These are phyloP conservation scores for Annona squamosa DNA, from an alignment of 164 flowering plant species.

Conservation along the genomic window DNA sequence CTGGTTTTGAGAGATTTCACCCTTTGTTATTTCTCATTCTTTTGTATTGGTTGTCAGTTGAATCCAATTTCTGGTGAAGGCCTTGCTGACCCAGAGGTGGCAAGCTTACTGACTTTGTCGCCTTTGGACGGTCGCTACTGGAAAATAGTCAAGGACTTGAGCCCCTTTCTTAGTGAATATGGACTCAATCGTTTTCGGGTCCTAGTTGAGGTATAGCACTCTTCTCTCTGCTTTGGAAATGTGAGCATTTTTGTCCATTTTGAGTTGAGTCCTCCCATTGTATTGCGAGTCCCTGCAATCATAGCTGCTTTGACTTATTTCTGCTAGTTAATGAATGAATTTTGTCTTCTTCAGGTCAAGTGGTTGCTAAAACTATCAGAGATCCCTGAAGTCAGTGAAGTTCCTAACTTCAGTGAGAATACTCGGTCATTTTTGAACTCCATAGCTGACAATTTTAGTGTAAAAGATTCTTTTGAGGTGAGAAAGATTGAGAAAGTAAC, in stretches of 20 bases:
- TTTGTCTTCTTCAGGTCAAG: constrained; percentile 48
- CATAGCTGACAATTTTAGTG: constrained; percentile 48
- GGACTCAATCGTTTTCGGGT: constrained; percentile 73
- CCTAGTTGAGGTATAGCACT: constrained; percentile 61
- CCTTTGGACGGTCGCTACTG: constrained; percentile 95
- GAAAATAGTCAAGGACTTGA: constrained; percentile 79
- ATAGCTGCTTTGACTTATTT: not conserved
- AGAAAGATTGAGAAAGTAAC: constrained; percentile 82
- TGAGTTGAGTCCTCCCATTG: not conserved
- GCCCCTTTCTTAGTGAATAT: constrained; percentile 74
- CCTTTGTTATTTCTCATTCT: not conserved
- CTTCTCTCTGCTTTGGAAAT: not conserved
- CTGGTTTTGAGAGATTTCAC: not conserved
- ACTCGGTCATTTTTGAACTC: constrained; percentile 51
- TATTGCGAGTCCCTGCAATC: not conserved
- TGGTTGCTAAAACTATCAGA: constrained; percentile 88
- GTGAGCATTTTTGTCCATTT: not conserved
- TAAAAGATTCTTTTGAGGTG: constrained; percentile 70
- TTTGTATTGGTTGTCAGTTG: constrained; percentile 20
- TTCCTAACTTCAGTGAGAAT: constrained; percentile 67
- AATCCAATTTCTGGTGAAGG: constrained; percentile 19
- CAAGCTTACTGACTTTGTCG: constrained; percentile 62
- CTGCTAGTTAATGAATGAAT: not conserved
- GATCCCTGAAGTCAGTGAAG: constrained; percentile 75
- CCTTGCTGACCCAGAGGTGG: constrained; percentile 37